Evolutionary conservation across 768 basidiomycete genomes (phyloP).

Genomic region (Candolleomyces efflorescens): DNA sequence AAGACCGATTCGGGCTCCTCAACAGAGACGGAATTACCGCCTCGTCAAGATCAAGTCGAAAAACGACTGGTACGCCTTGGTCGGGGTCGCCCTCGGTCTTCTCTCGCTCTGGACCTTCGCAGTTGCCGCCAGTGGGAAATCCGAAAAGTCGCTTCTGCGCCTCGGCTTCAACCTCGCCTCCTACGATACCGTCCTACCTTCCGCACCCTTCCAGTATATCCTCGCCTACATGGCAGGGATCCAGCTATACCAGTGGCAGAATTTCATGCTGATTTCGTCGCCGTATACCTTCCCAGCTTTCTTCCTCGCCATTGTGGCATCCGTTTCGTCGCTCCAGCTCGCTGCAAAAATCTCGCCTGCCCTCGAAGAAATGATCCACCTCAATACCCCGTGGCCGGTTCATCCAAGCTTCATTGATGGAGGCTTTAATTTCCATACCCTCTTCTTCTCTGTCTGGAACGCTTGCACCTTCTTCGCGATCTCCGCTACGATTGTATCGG

Average conservation of each 20-base stretch:
- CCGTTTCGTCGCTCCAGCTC: conserved; percentile 3
- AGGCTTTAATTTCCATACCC: conserved; percentile 14
- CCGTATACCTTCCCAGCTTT: conserved; percentile 2
- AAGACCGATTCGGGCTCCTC: not conserved
- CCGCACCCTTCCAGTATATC: conserved; percentile 1
- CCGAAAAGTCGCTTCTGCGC: not conserved
- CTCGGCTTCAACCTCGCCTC: conserved; percentile 1
- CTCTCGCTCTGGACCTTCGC: not conserved
- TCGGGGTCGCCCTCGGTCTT: not conserved
- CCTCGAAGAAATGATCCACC: conserved; percentile 6
- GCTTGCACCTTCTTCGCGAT: conserved; percentile 14
- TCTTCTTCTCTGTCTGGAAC: conserved; percentile 16
- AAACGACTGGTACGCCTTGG: not conserved
- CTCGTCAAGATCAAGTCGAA: not conserved
- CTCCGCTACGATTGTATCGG: conserved; percentile 12
- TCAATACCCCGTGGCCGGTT: conserved; percentile 10
- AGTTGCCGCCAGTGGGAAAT: not conserved
- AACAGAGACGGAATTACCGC: not conserved
- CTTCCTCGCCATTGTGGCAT: conserved; percentile 10
- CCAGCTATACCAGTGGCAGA: conserved; percentile 1
- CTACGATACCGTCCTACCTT: not conserved
- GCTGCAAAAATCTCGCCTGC: not conserved
- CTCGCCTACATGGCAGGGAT: conserved; percentile 1
- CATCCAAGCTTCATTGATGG: conserved; percentile 11
- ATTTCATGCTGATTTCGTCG: not conserved